These are phyloP conservation scores for Marasmius oreades DNA, from an alignment of 1,284 basidiomycete species.

Conservation along the genomic window DNA sequence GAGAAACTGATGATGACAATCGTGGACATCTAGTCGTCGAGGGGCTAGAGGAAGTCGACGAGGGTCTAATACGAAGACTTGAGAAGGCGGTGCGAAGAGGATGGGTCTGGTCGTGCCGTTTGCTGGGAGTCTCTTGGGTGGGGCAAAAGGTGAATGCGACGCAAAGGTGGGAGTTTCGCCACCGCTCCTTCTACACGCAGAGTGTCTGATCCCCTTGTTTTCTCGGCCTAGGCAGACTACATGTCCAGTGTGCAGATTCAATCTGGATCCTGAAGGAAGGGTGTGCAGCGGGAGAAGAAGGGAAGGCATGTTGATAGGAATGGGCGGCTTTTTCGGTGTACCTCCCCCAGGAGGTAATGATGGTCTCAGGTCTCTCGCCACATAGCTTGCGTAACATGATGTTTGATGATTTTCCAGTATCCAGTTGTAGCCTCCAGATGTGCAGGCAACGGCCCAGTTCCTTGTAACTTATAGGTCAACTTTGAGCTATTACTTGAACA, in stretches of 20 bases:
- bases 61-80: slow-evolving; percentile 62
- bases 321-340: slow-evolving; percentile 23
- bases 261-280: slow-evolving; percentile 62
- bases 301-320: not conserved
- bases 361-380: too few relatives aligned
- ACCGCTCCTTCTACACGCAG: slow-evolving; percentile 36
- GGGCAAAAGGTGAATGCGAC: slow-evolving; percentile 40
- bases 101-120: slow-evolving; percentile 59
- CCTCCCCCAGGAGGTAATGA: not conserved
- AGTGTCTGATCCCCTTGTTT: slow-evolving; percentile 78
- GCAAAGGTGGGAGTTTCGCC: slow-evolving; percentile 18
- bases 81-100: slow-evolving; percentile 48
- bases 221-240: slow-evolving; percentile 71
- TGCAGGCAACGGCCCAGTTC: too few relatives aligned
- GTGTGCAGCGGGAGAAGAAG: not conserved
- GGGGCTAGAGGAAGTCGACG: slow-evolving; percentile 62
- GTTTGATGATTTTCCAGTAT: too few relatives aligned
- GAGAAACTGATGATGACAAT: slow-evolving; percentile 9
- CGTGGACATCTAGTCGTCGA: slow-evolving; percentile 29
- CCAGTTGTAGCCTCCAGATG: too few relatives aligned
- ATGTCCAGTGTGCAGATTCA: slow-evolving; percentile 76
- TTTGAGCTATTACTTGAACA: too few relatives aligned
- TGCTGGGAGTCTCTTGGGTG: slow-evolving; percentile 61
- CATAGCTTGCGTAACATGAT: too few relatives aligned
- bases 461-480: too few relatives aligned